Evolutionary conservation across 2,329 filamentous ascomycete species (phyloP).

Genomic region (Pestalotiopsis sp.): DNA sequence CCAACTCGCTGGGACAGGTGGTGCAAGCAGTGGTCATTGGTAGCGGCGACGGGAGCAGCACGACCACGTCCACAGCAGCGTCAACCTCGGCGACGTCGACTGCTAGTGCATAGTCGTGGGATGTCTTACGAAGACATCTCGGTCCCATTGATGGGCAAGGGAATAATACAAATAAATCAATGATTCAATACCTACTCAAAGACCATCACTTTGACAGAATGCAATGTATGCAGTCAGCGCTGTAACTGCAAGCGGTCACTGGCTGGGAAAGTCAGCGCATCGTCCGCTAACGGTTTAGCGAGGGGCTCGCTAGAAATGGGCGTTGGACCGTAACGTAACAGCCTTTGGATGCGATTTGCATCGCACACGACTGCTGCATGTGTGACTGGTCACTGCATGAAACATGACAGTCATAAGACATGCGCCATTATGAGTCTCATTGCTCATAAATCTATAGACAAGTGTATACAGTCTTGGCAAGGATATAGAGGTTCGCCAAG

Average conservation of each 20-base stretch:
- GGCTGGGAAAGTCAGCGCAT: not conserved
- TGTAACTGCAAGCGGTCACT: too few relatives aligned
- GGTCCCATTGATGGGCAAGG: not conserved
- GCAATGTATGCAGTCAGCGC: not conserved
- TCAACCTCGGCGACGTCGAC: constrained; percentile 18
- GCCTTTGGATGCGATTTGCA: not conserved
- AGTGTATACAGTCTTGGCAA: too few relatives aligned
- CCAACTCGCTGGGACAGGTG: constrained; percentile 52
- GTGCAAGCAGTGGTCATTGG: constrained; percentile 44
- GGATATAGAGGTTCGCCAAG: not conserved
- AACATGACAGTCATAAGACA: too few relatives aligned
- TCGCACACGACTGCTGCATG: too few relatives aligned
- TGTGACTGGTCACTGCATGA: too few relatives aligned
- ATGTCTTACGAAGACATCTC: not conserved
- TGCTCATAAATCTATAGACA: too few relatives aligned
- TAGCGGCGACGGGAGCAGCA: constrained; percentile 19
- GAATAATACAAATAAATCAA: not conserved
- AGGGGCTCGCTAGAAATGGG: not conserved
- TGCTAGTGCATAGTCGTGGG: not conserved
- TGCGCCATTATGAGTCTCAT: too few relatives aligned
- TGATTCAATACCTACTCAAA: not conserved
- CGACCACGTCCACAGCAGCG: constrained; percentile 17
- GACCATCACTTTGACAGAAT: too few relatives aligned
- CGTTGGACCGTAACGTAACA: not conserved
- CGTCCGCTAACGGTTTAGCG: not conserved